Conservation (phyloP, 805 yeast genomes). For the Kazachstania kunashirensis region DNA sequence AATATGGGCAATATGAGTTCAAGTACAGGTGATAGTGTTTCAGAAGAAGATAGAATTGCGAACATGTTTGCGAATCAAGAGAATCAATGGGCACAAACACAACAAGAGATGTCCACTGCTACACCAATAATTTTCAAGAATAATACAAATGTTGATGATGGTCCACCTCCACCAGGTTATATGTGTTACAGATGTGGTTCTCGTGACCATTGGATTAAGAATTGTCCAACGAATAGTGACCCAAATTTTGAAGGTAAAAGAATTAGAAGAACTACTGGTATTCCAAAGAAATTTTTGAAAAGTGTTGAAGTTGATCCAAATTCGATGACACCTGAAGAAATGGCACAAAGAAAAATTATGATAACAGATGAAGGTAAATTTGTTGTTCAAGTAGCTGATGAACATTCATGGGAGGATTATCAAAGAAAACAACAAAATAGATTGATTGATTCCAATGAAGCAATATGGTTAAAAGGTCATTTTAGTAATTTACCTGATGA, state of each 20-base stretch:
- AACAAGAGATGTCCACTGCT: conserved; percentile 79
- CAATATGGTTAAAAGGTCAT: conserved; percentile 39
- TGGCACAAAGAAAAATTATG: conserved; percentile 52
- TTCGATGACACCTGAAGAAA: conserved; percentile 57
- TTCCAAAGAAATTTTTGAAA: conserved; percentile 84
- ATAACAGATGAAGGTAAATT: conserved; percentile 91
- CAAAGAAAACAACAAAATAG: conserved; percentile 49
- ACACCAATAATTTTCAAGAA: conserved; percentile 56
- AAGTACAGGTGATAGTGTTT: conserved; percentile 18
- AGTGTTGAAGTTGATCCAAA: conserved; percentile 48
- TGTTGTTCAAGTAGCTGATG: conserved; percentile 93
- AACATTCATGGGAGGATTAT: conserved; percentile 78
- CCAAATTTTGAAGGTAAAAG: conserved; percentile 91
- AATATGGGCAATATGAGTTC: conserved; percentile 2
- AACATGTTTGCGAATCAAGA: conserved; percentile 90
- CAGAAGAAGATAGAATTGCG: conserved; percentile 79
- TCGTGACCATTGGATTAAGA: conserved; percentile 90
- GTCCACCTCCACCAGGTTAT: conserved; percentile 84
- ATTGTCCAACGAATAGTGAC: conserved; percentile 89
- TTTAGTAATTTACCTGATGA: conserved; percentile 41
- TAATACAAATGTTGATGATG: conserved; percentile 37
- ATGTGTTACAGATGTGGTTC: conserved; percentile 95
- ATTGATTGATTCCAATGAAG: conserved; percentile 32
- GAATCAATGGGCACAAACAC: conserved; percentile 91
- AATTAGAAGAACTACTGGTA: conserved; percentile 91